Base-by-base conservation (phyloP, 106 monocot genomes). In the Dactylorhiza incarnata region DNA sequence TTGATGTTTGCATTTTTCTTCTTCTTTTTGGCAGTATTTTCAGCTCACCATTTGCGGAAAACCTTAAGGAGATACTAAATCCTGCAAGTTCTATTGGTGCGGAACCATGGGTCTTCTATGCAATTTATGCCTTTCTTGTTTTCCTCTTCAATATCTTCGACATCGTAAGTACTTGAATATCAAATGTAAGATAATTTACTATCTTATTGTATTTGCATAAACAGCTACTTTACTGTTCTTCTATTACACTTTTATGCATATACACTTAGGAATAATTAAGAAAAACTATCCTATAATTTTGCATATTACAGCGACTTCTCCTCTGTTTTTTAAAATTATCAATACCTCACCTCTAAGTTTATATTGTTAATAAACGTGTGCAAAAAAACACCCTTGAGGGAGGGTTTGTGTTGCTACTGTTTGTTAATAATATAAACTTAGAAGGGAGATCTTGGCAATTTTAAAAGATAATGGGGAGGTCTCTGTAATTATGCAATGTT, bases 131-230 rank as follows among this genome's bases (percentile, higher is more conserved):
- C 5, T 79, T 94, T 71, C 84, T 83, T 49, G 92, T 99, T 75
- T 99, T 99, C 80, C 56, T 94, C 51, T 94, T 99, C 89, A 99
- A 99, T 80, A 99, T 99, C 79, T 99, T 94, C 83, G 99, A 99
- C 79, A 99, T 99, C 79, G 99, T 99, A 91, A 99, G 94, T 91
- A 66, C 46, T 23, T 24, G 67, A 14, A 26, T 9, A 23, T 5
- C 20, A n/a, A 20, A 7, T 22, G 58, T 59, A 22, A 20, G 19
- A 8, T 59, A 59, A 59, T 20, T 22, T 59, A 59, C n/a, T 20
- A 20, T 59, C 0, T 22, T 22, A 20, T 7, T 22, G n/a, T n/a
- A 20, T 20, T 20, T 22, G 19, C 56, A 15, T 56, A 17, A 19
- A 19, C 17, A 56, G 7, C 56, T 15, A 56, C 19, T 17, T 56